These are phyloP conservation scores for Penicillium sp. DNA, from an alignment of 2,329 filamentous ascomycete species.

Conservation along the genomic window DNA sequence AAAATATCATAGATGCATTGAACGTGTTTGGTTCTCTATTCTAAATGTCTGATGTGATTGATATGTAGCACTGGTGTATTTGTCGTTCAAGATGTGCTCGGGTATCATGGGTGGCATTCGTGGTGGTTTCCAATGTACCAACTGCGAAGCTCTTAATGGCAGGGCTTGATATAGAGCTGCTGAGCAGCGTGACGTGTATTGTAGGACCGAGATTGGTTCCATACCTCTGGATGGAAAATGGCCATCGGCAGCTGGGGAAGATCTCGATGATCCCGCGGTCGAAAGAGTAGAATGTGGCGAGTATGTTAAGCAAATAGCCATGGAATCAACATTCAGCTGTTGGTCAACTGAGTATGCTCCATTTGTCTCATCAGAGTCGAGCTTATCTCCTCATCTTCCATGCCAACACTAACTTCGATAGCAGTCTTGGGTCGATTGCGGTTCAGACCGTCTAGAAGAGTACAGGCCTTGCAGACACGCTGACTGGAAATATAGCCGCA, in stretches of 20 bases:
- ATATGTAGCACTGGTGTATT: not conserved
- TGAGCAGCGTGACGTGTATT: not conserved
- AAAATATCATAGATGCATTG: not conserved
- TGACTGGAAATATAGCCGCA: conserved; percentile 98
- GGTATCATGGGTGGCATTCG: not conserved
- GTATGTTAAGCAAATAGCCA: not conserved
- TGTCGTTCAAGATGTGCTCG: not conserved
- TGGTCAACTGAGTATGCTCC: conserved; percentile 44
- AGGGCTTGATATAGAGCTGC: not conserved
- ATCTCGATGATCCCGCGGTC: not conserved
- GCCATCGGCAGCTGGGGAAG: not conserved
- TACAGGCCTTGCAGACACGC: conserved; percentile 87
- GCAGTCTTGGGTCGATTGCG: conserved; percentile 55
- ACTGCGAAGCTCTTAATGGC: not conserved
- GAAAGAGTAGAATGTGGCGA: not conserved
- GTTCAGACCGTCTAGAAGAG: conserved; percentile 81
- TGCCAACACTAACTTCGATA: conserved; percentile 40
- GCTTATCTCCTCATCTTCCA: conserved; percentile 49
- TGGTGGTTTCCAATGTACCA: not conserved
- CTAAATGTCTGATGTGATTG: not conserved
- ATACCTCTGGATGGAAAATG: not conserved
- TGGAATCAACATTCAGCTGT: conserved; percentile 24
- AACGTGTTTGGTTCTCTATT: not conserved
- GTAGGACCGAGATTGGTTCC: not conserved
- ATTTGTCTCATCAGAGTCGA: conserved; percentile 49